Conservation (phyloP, 345 rosid genomes). For the Acer negundo region DNA sequence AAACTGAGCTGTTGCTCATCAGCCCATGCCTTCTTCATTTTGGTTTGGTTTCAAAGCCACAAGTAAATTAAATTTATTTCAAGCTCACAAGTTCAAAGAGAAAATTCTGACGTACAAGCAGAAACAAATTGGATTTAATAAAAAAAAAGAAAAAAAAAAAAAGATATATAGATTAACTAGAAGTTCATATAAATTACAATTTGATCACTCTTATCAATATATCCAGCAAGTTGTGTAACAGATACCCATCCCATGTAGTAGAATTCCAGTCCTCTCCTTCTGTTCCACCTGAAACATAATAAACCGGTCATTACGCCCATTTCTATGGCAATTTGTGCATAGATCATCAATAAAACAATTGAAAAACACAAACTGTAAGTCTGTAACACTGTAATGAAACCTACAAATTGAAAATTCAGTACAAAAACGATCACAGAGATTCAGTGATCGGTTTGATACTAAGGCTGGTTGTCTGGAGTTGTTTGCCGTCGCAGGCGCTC, state of each 20-base stretch:
- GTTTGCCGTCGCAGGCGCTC: slow-evolving; percentile 42
- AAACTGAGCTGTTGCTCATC: neutral
- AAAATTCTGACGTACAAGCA: neutral
- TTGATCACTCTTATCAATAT: slow-evolving; percentile 17
- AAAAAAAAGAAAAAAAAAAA: neutral
- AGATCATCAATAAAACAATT: neutral
- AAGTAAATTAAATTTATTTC: slow-evolving; percentile 7
- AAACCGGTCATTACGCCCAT: neutral
- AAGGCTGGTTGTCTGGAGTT: slow-evolving; percentile 49
- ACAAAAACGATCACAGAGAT: slow-evolving; percentile 10
- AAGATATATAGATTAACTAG: slow-evolving; percentile 1
- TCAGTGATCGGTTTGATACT: slow-evolving; percentile 17
- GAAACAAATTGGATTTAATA: neutral
- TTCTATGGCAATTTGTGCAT: neutral
- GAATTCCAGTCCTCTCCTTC: slow-evolving; percentile 7
- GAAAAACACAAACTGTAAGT: neutral
- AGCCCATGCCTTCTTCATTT: neutral
- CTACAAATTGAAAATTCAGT: slow-evolving; percentile 26
- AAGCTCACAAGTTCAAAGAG: slow-evolving; percentile 13
- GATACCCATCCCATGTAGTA: slow-evolving; percentile 1
- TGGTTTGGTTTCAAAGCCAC: neutral
- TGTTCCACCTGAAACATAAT: slow-evolving; percentile 26
- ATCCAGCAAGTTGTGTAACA: slow-evolving; percentile 25
- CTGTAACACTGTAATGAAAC: slow-evolving; percentile 10
- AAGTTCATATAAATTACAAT: slow-evolving; percentile 28